These are phyloP conservation scores for Malassezia globosa DNA, from an alignment of 1,284 basidiomycete species.

Conservation along the genomic window DNA sequence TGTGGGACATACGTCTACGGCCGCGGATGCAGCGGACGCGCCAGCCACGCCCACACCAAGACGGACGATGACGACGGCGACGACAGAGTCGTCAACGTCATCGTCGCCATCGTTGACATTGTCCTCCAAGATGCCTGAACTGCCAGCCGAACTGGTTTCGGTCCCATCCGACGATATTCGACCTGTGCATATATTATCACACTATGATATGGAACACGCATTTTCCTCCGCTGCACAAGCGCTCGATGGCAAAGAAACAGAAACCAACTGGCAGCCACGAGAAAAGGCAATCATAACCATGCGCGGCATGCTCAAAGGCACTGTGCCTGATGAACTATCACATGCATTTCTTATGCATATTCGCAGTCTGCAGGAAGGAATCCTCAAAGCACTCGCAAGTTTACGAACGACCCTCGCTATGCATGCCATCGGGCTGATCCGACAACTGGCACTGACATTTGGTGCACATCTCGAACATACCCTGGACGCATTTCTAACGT, in stretches of 20 bases:
- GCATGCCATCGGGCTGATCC: slow-evolving; percentile 67
- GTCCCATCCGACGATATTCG: slow-evolving; percentile 24
- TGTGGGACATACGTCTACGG: no score
- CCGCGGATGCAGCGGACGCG: no score
- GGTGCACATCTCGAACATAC: slow-evolving; percentile 52
- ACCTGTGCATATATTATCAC: slow-evolving; percentile 62
- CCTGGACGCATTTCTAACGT: slow-evolving; percentile 54
- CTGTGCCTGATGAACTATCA: slow-evolving; percentile 65
- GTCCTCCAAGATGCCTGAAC: slow-evolving; percentile 13
- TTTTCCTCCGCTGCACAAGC: slow-evolving; percentile 64
- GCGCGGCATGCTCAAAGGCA: slow-evolving; percentile 81
- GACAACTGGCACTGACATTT: slow-evolving; percentile 56
- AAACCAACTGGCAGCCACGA: slow-evolving; percentile 84
- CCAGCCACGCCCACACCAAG: no score
- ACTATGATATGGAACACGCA: slow-evolving; percentile 71
- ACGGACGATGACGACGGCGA: no score
- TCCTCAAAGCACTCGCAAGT: slow-evolving; percentile 76
- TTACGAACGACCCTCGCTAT: slow-evolving; percentile 80
- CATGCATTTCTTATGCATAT: slow-evolving; percentile 61
- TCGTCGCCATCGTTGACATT: background rate
- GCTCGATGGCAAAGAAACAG: slow-evolving; percentile 90
- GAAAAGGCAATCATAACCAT: slow-evolving; percentile 69
- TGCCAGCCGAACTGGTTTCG: slow-evolving; percentile 14
- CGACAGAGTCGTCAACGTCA: background rate
- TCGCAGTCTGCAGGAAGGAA: slow-evolving; percentile 67